Base-by-base conservation (phyloP, 148 eudicot genomes). In the Gaultheria prostrata region DNA sequence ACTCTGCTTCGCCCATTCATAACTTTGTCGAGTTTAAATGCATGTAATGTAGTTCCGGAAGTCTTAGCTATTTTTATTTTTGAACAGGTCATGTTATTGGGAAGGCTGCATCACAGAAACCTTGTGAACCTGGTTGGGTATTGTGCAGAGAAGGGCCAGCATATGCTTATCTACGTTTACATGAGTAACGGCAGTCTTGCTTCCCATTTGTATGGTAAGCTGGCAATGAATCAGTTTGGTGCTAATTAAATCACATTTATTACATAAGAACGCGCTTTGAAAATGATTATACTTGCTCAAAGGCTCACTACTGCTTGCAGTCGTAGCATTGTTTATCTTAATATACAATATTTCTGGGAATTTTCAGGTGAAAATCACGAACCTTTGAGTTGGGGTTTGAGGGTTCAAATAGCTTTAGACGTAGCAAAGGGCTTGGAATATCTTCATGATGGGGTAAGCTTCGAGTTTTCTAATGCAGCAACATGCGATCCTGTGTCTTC, bases 111-210 rank as follows among this genome's bases (percentile, higher is more conserved):
- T 89, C 98, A 95, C 89, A 89, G 98, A 80, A 95, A 94, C 87
- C 98, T 95, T 75, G 92, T 93, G 90, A 95, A 95, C 89, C 92
- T 95, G 89, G 90, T 95, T 79, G 98, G 98, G 49, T 95, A 95
- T 82, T 95, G 98, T 91, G 92, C 93, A 48, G 98, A 95, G 76
- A 95, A 92, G 89, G 91, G 94, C 33, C 93, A 91, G 76, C 95
- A 93, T 88, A 95, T 94, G 88, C 98, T 95, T 82, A 88, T 95
- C 75, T 94, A 95, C 75, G 97, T 92, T 73, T 93, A 92, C 85
- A 95, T 94, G 98, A 93, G 92, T 79, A 91, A 92, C 65, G 98
- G 98, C 86, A 94, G 94, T 80, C 85, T 95, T 85, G 92, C 95
- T 65, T 94, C 95, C 82, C 98, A 94, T 87, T 86, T 95, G 78